phyloP scores from a whole-genome alignment of 306 rosid species.

The Corylus heterophylla region DNA sequence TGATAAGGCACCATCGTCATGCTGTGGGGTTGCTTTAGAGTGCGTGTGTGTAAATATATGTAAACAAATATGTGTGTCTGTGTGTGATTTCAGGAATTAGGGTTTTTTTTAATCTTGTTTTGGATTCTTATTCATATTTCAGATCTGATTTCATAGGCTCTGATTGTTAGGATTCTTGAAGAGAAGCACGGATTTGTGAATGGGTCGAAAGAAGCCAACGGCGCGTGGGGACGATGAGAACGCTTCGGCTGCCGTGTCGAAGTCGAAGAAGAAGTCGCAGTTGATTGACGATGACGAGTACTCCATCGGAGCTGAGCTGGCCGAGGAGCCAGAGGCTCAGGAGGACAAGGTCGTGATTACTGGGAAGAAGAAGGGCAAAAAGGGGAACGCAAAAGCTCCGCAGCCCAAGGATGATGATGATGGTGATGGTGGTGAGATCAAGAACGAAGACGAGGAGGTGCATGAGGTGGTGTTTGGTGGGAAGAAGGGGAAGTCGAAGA shows the following conservation, averaged over 20 bases:
- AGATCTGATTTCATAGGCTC: background rate
- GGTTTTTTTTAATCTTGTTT: no score
- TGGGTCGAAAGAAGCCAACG: constrained; percentile 86
- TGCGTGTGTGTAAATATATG: no score
- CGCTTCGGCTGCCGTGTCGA: constrained; percentile 37
- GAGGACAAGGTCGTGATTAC: constrained; percentile 48
- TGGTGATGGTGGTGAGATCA: background rate
- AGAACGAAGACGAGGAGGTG: constrained; percentile 47
- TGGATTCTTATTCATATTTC: no score
- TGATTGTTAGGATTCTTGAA: background rate
- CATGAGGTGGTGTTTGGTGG: constrained; percentile 61
- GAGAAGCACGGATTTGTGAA: constrained; percentile 24
- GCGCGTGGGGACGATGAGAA: constrained; percentile 61
- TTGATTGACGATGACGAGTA: constrained; percentile 84
- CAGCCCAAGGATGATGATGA: constrained; percentile 22
- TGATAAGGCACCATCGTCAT: background rate
- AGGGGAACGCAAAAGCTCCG: constrained; percentile 52
- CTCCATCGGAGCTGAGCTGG: constrained; percentile 58
- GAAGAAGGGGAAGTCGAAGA: constrained; percentile 67
- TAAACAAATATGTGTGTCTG: no score
- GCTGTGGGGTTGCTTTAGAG: background rate
- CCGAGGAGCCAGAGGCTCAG: constrained; percentile 54
- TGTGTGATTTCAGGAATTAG: no score
- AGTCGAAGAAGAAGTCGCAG: constrained; percentile 72
- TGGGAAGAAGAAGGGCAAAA: constrained; percentile 80